Evolutionary conservation across 2,329 filamentous ascomycete genomes (phyloP).

Genomic region (Bipolaris victoriae): DNA sequence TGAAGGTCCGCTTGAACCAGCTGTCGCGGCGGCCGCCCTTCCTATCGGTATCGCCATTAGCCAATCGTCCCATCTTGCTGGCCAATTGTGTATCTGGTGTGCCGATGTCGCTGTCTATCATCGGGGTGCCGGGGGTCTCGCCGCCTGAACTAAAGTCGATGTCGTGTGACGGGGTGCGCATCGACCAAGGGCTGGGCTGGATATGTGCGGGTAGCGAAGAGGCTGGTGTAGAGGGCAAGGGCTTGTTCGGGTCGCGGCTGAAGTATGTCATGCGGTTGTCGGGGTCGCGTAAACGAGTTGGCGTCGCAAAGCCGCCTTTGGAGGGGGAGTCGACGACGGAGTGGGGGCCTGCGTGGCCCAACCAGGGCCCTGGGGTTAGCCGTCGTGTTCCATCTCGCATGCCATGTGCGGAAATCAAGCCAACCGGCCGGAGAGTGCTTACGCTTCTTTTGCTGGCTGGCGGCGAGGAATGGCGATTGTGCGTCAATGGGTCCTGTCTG

Average conservation of each 20-base stretch:
- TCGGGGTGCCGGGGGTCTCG: constrained; percentile 57
- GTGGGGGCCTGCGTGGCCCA: constrained; percentile 37
- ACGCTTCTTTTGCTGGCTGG: constrained; percentile 48
- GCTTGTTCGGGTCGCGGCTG: constrained; percentile 43
- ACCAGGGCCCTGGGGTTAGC: constrained; percentile 23
- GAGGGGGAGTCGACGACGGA: constrained; percentile 54
- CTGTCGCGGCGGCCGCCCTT: constrained; percentile 44
- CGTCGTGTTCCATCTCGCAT: constrained; percentile 3
- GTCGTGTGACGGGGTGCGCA: constrained; percentile 45
- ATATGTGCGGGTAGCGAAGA: constrained; percentile 36
- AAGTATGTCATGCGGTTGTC: constrained; percentile 59
- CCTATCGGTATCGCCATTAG: constrained; percentile 38
- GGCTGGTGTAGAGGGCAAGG: constrained; percentile 40
- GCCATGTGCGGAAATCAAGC: constrained; percentile 5
- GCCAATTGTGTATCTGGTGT: constrained; percentile 50
- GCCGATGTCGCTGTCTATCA: constrained; percentile 51
- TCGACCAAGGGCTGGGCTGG: constrained; percentile 41
- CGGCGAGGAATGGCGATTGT: constrained; percentile 55
- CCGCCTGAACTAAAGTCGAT: constrained; percentile 56
- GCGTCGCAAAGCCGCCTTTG: constrained; percentile 52
- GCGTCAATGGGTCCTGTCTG: constrained; percentile 53
- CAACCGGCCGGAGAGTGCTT: constrained; percentile 24
- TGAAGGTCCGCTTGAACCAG: constrained; percentile 35
- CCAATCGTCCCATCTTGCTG: constrained; percentile 35
- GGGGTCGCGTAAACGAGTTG: constrained; percentile 55